Conservation (phyloP, 345 rosid species). For the Theobroma cacao region DNA sequence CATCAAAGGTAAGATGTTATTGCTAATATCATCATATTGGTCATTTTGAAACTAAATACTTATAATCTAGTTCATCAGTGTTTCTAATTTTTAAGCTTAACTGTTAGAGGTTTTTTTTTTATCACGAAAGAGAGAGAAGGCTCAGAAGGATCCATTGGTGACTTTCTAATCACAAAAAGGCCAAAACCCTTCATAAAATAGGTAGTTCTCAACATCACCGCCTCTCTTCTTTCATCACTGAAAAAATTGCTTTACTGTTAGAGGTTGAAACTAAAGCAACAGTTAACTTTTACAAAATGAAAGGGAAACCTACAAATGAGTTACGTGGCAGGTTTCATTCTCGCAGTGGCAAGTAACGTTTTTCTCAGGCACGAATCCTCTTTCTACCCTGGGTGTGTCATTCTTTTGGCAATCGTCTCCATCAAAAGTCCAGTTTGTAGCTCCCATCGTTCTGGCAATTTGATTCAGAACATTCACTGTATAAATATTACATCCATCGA, state of each 20-base stretch:
- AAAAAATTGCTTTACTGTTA: too few relatives aligned
- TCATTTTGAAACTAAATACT: neutral
- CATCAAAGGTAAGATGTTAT: neutral
- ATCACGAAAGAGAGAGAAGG: conserved; percentile 8
- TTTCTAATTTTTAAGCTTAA: neutral
- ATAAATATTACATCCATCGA: neutral
- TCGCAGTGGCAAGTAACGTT: conserved; percentile 32
- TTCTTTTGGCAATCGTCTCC: conserved; percentile 34
- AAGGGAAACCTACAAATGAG: conserved; percentile 26
- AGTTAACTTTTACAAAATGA: neutral
- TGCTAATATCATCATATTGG: neutral
- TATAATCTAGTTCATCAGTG: neutral
- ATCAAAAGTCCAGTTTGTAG: conserved; percentile 45
- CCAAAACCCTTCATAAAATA: conserved; percentile 44
- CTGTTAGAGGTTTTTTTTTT: too few relatives aligned
- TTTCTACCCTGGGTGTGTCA: conserved; percentile 14
- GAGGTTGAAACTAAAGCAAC: neutral
- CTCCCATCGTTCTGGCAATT: conserved; percentile 46
- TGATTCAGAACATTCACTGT: conserved; percentile 53
- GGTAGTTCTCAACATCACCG: conserved; percentile 52
- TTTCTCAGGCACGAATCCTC: conserved; percentile 11
- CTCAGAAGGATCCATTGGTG: conserved; percentile 77
- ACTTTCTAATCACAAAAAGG: conserved; percentile 38
- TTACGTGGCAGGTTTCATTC: conserved; percentile 39
- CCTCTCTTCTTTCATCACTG: conserved; percentile 7